A percentile compares a stretch with the other conserved stretches of the same genome.
phyloP scores from a whole-genome alignment of 176 grass and related monocot genomes.

The Oryza glumipatula region DNA sequence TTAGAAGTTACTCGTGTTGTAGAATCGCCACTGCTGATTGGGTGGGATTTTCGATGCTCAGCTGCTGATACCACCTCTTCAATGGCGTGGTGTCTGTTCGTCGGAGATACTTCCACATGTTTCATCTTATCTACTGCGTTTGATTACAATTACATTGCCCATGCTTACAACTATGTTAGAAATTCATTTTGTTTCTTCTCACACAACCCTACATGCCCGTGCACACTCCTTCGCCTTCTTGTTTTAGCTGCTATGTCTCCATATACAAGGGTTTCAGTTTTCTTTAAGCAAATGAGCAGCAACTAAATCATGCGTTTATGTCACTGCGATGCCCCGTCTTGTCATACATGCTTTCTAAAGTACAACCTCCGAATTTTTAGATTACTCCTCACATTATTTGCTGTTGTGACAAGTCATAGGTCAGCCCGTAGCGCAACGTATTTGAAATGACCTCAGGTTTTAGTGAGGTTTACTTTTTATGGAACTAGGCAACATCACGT shows the following conservation, averaged over 20 bases:
- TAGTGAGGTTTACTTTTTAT: conserved; percentile 1
- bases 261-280: too few relatives aligned
- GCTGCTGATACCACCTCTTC: background rate
- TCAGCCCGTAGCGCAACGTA: background rate
- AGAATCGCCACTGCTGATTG: background rate
- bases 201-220: background rate
- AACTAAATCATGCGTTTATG: too few relatives aligned
- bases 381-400: background rate
- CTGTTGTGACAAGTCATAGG: background rate
- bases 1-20: background rate
- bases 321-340: background rate
- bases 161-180: background rate
- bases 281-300: too few relatives aligned
- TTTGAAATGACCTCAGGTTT: background rate
- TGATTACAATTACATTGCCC: too few relatives aligned
- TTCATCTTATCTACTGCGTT: background rate
- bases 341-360: background rate
- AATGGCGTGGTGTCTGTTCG: background rate
- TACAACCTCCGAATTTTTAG: background rate
- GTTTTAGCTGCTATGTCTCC: too few relatives aligned
- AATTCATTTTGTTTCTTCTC: background rate
- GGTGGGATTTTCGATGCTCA: background rate
- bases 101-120: background rate
- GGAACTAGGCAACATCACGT: background rate
- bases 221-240: too few relatives aligned